Percentiles rank a stretch among this genome's conserved stretches.
Conservation (phyloP, 805 yeast genomes). For the Saturnispora zaruensis region DNA sequence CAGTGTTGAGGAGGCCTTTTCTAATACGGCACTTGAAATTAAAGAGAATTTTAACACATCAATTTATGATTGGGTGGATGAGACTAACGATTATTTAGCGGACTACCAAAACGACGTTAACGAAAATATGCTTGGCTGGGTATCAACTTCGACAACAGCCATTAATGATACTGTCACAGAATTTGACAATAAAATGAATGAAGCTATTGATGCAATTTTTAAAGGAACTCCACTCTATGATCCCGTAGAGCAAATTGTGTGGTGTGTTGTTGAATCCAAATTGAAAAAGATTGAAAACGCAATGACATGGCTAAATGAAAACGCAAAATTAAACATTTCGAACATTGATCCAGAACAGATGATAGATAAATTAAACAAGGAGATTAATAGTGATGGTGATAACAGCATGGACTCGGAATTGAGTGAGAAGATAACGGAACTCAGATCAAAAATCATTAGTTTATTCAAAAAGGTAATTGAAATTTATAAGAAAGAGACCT, state of each 20-base stretch:
- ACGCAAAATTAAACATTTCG: constrained; percentile 55
- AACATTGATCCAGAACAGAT: constrained; percentile 25
- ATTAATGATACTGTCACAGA: constrained; percentile 52
- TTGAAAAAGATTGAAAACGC: constrained; percentile 59
- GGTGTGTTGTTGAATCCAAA: constrained; percentile 74
- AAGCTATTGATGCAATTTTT: constrained; percentile 50
- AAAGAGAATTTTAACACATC: constrained; percentile 25
- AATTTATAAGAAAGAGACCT: constrained; percentile 30
- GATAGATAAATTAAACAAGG: constrained; percentile 8
- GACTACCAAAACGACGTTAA: constrained; percentile 48
- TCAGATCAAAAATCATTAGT: constrained; percentile 20
- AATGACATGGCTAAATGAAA: constrained; percentile 65
- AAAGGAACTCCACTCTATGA: constrained; percentile 56
- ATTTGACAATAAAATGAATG: constrained; percentile 53
- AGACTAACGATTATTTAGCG: constrained; percentile 47
- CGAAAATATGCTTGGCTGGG: constrained; percentile 56
- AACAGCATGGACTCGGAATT: constrained; percentile 8
- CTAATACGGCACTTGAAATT: constrained; percentile 12
- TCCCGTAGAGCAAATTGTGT: constrained; percentile 60
- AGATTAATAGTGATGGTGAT: constrained; percentile 4
- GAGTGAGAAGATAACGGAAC: constrained; percentile 3
- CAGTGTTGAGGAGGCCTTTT: constrained; percentile 7
- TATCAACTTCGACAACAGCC: constrained; percentile 45
- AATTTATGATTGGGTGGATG: constrained; percentile 40
- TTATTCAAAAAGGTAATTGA: constrained; percentile 25